phyloP scores from a whole-genome alignment of 2,329 filamentous ascomycete genomes.

The Bipolaris cookei region DNA sequence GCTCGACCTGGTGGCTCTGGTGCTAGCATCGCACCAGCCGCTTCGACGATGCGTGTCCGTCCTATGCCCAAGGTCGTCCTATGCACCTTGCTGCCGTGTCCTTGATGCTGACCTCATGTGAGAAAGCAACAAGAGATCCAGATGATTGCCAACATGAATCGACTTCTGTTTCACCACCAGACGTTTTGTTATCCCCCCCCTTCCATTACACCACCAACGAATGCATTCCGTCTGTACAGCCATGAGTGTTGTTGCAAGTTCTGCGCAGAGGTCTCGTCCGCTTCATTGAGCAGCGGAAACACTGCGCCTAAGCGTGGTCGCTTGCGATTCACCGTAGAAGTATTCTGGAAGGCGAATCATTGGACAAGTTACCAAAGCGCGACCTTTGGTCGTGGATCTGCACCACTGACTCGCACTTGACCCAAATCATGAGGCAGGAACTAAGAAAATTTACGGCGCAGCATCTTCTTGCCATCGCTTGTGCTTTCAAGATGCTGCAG shows the following conservation, averaged over 20 bases:
- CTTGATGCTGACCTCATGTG: slow-evolving; percentile 6
- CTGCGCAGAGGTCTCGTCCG: background rate
- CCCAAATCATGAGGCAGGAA: slow-evolving; percentile 7
- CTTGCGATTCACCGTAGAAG: slow-evolving; percentile 10
- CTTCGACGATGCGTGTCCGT: background rate
- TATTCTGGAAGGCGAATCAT: slow-evolving; percentile 13
- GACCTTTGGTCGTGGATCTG: slow-evolving; percentile 6
- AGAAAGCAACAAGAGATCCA: background rate
- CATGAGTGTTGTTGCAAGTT: background rate
- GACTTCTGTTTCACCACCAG: slow-evolving; percentile 9
- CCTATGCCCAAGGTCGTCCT: background rate
- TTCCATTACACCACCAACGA: slow-evolving; percentile 16
- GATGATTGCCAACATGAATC: slow-evolving; percentile 4
- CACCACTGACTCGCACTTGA: slow-evolving; percentile 12
- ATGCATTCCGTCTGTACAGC: background rate
- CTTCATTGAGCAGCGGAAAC: background rate
- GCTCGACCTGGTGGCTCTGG: background rate
- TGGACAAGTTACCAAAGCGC: slow-evolving; percentile 2
- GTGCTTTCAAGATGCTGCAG: too few species aligned
- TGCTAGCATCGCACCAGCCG: slow-evolving; percentile 9
- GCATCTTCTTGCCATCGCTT: background rate
- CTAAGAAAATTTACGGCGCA: background rate
- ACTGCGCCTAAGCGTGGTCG: background rate
- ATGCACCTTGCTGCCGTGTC: background rate
- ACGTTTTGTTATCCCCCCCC: slow-evolving; percentile 12